Evolutionary conservation across 345 rosid species (phyloP).

Genomic region (Salix koriyanagi): DNA sequence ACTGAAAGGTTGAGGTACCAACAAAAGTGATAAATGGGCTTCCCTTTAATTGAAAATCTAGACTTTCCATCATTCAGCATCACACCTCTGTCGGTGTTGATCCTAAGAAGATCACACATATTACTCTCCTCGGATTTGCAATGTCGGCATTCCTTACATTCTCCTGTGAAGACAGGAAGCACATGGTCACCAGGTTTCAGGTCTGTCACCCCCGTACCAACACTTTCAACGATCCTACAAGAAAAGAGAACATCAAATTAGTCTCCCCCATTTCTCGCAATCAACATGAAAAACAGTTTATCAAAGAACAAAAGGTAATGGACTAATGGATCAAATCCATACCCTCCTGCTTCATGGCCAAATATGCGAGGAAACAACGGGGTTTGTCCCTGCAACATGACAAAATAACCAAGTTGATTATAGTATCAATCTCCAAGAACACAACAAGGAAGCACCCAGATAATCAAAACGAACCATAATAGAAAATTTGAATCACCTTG

Average conservation of each 20-base stretch:
- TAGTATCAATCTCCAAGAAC: neutral
- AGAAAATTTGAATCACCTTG: conserved; percentile 19
- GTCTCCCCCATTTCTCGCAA: neutral
- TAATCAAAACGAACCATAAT: neutral
- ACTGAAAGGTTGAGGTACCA: conserved; percentile 40
- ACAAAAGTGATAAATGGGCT: conserved; percentile 41
- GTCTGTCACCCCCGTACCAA: conserved; percentile 36
- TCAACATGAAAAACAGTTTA: neutral
- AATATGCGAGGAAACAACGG: conserved; percentile 16
- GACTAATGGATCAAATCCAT: neutral
- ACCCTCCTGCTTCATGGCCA: conserved; percentile 26
- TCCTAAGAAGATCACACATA: conserved; percentile 37
- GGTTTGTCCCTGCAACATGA: conserved; percentile 13
- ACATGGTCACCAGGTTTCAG: conserved; percentile 41
- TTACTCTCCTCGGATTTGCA: conserved; percentile 37
- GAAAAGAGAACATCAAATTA: neutral
- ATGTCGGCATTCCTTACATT: conserved; percentile 32
- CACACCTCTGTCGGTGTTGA: conserved; percentile 35
- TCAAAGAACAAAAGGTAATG: neutral
- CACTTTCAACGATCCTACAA: conserved; percentile 38
- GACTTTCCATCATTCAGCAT: conserved; percentile 39
- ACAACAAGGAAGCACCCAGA: neutral
- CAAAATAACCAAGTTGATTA: neutral
- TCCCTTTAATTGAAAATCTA: conserved; percentile 37
- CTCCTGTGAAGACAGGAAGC: conserved; percentile 41